Evolutionary conservation across 345 rosid species (phyloP).

Genomic region (Erodium maritimum): DNA sequence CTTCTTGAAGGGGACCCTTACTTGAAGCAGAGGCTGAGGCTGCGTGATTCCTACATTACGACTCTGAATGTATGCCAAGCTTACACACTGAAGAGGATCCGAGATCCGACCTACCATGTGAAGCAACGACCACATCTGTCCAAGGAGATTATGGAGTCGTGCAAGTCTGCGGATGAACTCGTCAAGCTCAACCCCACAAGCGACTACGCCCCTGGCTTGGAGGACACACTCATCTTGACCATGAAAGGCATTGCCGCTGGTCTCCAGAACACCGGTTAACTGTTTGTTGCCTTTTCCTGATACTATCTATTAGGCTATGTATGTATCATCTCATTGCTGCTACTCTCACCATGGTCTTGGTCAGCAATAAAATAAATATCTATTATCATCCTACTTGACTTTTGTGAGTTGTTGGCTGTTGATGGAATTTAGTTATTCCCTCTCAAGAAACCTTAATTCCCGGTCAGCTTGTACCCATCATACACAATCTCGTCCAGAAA

Average conservation of each 20-base stretch:
- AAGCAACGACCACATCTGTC: slow-evolving; percentile 67
- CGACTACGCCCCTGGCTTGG: slow-evolving; percentile 85
- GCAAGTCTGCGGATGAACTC: slow-evolving; percentile 62
- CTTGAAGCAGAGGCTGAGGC: slow-evolving; percentile 84
- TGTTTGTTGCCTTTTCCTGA: too few species aligned
- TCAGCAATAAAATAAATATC: too few species aligned
- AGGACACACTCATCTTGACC: slow-evolving; percentile 95
- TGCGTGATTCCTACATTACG: slow-evolving; percentile 92
- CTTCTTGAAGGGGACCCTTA: slow-evolving; percentile 95
- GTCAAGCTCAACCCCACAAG: slow-evolving; percentile 70
- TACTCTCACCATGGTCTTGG: too few species aligned
- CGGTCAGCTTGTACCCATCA: too few species aligned
- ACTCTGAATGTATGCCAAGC: slow-evolving; percentile 94
- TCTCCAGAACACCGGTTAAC: slow-evolving; percentile 84
- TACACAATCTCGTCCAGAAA: too few species aligned
- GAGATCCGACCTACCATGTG: slow-evolving; percentile 75
- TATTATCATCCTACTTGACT: too few species aligned
- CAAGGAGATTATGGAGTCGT: slow-evolving; percentile 60
- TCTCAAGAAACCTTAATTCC: too few species aligned
- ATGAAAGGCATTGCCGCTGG: slow-evolving; percentile 98
- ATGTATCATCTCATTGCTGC: too few species aligned
- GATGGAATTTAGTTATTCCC: too few species aligned
- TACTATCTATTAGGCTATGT: too few species aligned
- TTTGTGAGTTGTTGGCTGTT: too few species aligned
- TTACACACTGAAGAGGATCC: slow-evolving; percentile 79